A percentile compares a stretch with the other conserved stretches of the same genome.
phyloP scores from a whole-genome alignment of 441 rosid species.

The Jatropha multifida region DNA sequence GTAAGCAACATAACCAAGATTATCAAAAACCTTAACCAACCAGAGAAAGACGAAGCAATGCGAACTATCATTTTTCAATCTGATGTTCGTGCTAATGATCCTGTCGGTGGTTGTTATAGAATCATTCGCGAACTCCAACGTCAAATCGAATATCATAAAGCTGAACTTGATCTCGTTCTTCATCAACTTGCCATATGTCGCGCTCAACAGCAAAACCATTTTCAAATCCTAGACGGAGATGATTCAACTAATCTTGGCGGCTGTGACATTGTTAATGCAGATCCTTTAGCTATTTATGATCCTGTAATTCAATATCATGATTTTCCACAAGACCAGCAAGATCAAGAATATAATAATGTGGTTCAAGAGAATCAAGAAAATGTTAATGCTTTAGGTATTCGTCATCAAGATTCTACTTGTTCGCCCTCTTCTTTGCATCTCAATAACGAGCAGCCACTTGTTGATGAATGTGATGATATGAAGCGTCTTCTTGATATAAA shows the following conservation, averaged over 20 bases:
- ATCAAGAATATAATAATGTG: conserved; percentile 27
- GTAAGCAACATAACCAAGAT: conserved; percentile 88
- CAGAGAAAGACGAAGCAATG: conserved; percentile 81
- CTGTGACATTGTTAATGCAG: conserved; percentile 36
- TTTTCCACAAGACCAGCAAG: conserved; percentile 30
- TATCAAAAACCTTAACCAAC: conserved; percentile 60
- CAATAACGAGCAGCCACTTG: conserved; percentile 23
- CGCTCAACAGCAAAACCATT: conserved; percentile 41
- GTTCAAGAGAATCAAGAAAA: conserved; percentile 29
- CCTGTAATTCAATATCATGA: conserved; percentile 24
- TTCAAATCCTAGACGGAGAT: conserved; percentile 38
- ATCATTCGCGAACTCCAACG: conserved; percentile 71
- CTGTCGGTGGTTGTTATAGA: conserved; percentile 74
- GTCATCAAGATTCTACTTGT: conserved; percentile 37
- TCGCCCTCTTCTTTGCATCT: conserved; percentile 32
- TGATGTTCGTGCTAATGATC: conserved; percentile 86
- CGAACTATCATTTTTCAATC: conserved; percentile 78
- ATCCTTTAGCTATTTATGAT: conserved; percentile 34
- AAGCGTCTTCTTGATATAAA: conserved; percentile 48
- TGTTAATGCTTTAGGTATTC: conserved; percentile 33
- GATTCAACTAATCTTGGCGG: conserved; percentile 29
- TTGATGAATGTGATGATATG: conserved; percentile 39
- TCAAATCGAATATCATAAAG: conserved; percentile 59
- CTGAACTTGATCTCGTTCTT: conserved; percentile 75
- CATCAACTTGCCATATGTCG: conserved; percentile 73